Base-by-base conservation (phyloP, 1,284 basidiomycete genomes). In the Austroboletus novae-zelandiae region DNA sequence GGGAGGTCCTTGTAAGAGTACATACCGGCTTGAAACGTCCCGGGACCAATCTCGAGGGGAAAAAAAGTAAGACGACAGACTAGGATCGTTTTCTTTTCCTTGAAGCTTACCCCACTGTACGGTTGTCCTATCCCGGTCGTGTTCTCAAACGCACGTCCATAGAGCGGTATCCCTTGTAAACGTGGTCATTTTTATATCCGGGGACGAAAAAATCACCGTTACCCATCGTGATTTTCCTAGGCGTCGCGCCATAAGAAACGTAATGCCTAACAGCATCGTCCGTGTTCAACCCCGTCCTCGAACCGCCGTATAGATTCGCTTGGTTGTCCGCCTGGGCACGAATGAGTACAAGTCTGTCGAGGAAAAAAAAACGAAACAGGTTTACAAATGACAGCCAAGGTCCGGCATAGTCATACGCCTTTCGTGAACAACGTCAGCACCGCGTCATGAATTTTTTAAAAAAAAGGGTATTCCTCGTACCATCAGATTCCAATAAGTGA, bases 401-500 rank as follows among this genome's bases (percentile, higher is more conserved):
- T 4, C 86, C 86, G 46, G 85, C 76, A 60, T 86, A 89, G 59
- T 91, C 89, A 57, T 91, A 91, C 9, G 86, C 84, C 85, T n/a
- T n/a, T 88, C 46, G 18, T 20, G 25, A 44, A 20, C 47, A 27
- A 45, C 52, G 44, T 57, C 35, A 54, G 50, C 50, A 30, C 14
- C 25, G 25, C 7, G 25, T 5, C 5, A 27, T 27, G 25, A 27
- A 40, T n/a, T 30, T 23, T 35, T 18, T n/a, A 30, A 13, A 37
- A 34, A n/a, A 7, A 20, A 35, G n/a, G 40, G 30, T 32, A 30
- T 13, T 6, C 25, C 11, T 40, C 69, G 58, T 61, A 87, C 89
- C 94, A 98, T 97, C 50, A 98, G 69, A 67, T 96, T 95, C 92
- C 92, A 96, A 71, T 88, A 93, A 39, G 79, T 81, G 41, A 96